Conservation (phyloP, 495 filamentous ascomycete genomes). For the Corynascus novoguineensis region DNA sequence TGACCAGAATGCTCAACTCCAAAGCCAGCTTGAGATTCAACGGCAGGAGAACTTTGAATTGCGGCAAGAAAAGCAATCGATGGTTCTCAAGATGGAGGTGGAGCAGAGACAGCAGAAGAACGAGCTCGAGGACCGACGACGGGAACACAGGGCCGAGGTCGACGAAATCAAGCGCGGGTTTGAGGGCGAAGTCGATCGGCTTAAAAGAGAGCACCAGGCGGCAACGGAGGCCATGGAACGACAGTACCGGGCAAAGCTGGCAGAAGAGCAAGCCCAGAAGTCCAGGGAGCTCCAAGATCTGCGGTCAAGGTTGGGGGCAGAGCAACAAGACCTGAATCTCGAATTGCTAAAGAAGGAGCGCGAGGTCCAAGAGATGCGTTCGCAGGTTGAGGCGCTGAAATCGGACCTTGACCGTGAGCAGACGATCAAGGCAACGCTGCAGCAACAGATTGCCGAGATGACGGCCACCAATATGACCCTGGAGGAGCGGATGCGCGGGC, state of each 20-base stretch:
- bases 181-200: constrained; percentile 27
- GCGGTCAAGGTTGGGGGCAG: constrained; percentile 52
- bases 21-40: constrained; percentile 53
- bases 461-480: constrained; percentile 58
- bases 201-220: constrained; percentile 29
- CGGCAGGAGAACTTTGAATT: constrained; percentile 53
- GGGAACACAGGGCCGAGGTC: constrained; percentile 28
- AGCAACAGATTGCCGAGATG: constrained; percentile 57
- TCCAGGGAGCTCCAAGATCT: constrained; percentile 62
- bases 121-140: constrained; percentile 37
- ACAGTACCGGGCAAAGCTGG: constrained; percentile 38
- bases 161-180: constrained; percentile 39
- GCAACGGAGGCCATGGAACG: constrained; percentile 44
- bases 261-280: constrained; percentile 56
- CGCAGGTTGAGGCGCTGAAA: constrained; percentile 48
- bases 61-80: constrained; percentile 36
- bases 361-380: constrained; percentile 51
- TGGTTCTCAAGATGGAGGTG: constrained; percentile 26
- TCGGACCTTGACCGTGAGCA: constrained; percentile 56
- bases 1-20: constrained; percentile 51
- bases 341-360: constrained; percentile 58
- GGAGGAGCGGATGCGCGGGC: constrained; percentile 66
- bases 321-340: constrained; percentile 57
- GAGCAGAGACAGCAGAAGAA: constrained; percentile 34
- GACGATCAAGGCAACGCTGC: constrained; percentile 19